phyloP scores from a whole-genome alignment of 1,284 basidiomycete species.

The Sutorius eximius region DNA sequence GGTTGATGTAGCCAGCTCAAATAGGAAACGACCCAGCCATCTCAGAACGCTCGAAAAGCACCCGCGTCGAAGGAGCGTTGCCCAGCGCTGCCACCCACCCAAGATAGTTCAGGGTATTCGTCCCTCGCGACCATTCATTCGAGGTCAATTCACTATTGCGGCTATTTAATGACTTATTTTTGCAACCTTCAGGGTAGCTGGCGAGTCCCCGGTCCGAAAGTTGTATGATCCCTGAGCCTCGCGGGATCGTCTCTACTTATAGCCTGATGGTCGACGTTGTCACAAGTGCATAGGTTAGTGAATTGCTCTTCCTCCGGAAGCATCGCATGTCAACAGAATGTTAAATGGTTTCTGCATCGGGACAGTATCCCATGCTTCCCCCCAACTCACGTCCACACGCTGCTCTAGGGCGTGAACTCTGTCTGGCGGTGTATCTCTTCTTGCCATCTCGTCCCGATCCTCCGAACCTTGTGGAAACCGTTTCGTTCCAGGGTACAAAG shows the following conservation, averaged over 20 bases:
- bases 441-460: constrained; percentile 6
- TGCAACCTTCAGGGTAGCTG: constrained; percentile 7
- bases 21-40: constrained; percentile 15
- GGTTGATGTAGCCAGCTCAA: constrained; percentile 4
- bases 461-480: constrained; percentile 11
- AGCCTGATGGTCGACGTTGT: background rate
- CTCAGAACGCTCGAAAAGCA: constrained; percentile 32
- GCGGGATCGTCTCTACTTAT: constrained; percentile 15
- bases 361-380: background rate
- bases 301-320: background rate
- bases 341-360: background rate
- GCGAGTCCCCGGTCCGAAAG: background rate
- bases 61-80: constrained; percentile 31
- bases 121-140: constrained; percentile 9
- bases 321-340: background rate
- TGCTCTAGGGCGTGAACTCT: background rate
- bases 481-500: constrained; percentile 5
- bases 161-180: constrained; percentile 26
- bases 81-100: constrained; percentile 11
- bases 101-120: constrained; percentile 30
- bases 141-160: background rate
- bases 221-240: constrained; percentile 9
- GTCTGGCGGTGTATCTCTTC: background rate
- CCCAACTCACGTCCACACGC: constrained; percentile 2
- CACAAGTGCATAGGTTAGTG: background rate